phyloP scores from a whole-genome alignment of 2,329 filamentous ascomycete genomes.

The Fusarium albosuccineum region DNA sequence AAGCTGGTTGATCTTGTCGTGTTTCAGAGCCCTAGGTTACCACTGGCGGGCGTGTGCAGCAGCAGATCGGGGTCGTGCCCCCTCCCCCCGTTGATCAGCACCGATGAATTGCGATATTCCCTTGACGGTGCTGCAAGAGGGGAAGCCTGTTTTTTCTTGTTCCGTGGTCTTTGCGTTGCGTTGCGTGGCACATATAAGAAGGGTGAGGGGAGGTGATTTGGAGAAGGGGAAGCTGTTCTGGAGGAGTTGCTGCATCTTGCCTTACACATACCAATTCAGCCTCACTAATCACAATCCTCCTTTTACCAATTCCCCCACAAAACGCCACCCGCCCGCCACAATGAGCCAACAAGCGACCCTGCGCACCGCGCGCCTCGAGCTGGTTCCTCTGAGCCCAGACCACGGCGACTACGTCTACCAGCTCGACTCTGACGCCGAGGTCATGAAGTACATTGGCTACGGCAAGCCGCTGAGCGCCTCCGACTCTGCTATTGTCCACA shows the following conservation, averaged over 20 bases:
- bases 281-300: not conserved
- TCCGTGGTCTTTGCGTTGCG: not conserved
- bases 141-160: not conserved
- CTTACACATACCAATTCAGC: too few species aligned
- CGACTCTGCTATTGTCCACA: constrained; percentile 41
- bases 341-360: constrained; percentile 41
- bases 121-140: not conserved
- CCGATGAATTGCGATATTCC: constrained; percentile 2
- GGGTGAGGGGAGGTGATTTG: not conserved
- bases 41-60: not conserved
- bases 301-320: not conserved
- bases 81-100: constrained; percentile 28
- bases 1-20: constrained; percentile 37
- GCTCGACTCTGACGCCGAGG: constrained; percentile 36
- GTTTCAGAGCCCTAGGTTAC: constrained; percentile 24
- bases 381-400: constrained; percentile 33
- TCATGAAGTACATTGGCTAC: constrained; percentile 43
- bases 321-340: not conserved
- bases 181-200: constrained; percentile 34
- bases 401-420: constrained; percentile 38
- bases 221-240: not conserved
- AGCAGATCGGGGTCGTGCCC: too few species aligned
- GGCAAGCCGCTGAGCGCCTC: constrained; percentile 37
- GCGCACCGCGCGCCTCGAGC: constrained; percentile 33
- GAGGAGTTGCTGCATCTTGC: not conserved